Evolutionary conservation across 305 asterid species (phyloP).

Genomic region (Fraxinus dipetala): DNA sequence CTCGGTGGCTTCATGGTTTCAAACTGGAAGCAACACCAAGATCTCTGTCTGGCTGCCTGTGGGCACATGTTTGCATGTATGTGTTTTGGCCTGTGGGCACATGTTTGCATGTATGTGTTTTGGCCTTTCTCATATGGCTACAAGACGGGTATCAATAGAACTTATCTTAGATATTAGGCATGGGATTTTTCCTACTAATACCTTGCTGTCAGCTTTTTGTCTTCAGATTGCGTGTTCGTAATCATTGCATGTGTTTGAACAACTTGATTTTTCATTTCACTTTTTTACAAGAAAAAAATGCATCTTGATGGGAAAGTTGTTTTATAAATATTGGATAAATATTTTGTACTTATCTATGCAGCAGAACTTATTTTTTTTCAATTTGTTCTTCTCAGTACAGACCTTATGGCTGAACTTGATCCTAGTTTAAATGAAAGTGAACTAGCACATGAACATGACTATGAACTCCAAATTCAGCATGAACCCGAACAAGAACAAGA

Average conservation of each 20-base stretch:
- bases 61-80: neutral
- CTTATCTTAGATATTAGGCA: neutral
- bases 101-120: neutral
- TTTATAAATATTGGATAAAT: neutral
- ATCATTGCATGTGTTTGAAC: neutral
- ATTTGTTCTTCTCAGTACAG: constrained; percentile 23
- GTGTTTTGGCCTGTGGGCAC: neutral
- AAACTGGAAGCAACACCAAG: neutral
- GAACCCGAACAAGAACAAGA: constrained; percentile 4
- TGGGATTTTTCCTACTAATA: neutral
- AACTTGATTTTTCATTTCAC: neutral
- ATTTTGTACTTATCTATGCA: neutral
- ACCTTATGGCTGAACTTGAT: constrained; percentile 41
- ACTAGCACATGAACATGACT: constrained; percentile 25
- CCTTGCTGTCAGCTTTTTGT: neutral
- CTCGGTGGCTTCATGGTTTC: neutral
- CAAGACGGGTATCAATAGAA: neutral
- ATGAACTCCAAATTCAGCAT: constrained; percentile 30
- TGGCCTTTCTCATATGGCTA: neutral
- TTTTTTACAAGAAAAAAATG: neutral
- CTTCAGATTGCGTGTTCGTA: neutral
- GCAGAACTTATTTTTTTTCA: neutral
- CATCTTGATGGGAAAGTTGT: neutral
- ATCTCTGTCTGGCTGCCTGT: neutral
- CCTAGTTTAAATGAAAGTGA: constrained; percentile 30